Percentiles rank a stretch among this genome's conserved stretches.
Conservation (phyloP, 2,329 filamentous ascomycete species). For the Clonostachys sp. region DNA sequence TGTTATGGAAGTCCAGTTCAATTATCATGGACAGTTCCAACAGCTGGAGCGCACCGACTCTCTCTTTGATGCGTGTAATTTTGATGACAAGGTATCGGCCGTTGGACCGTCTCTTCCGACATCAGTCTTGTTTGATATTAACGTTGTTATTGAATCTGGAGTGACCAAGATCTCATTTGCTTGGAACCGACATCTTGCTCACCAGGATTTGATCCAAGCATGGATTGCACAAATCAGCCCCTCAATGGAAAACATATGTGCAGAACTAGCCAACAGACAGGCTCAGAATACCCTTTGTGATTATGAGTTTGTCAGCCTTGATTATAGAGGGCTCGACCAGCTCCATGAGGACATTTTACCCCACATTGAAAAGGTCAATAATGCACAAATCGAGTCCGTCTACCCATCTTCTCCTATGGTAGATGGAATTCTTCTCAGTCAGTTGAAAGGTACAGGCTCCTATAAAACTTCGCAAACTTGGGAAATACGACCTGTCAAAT, state of each 20-base stretch:
- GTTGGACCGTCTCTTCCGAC: slow-evolving; percentile 6
- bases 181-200: slow-evolving; percentile 33
- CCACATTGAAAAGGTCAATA: slow-evolving; percentile 15
- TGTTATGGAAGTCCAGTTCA: slow-evolving; percentile 41
- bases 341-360: slow-evolving; percentile 31
- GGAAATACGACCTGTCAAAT: slow-evolving; percentile 9
- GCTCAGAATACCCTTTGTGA: slow-evolving; percentile 36
- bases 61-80: slow-evolving; percentile 3
- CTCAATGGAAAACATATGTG: slow-evolving; percentile 30
- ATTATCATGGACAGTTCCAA: slow-evolving; percentile 31
- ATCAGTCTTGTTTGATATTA: slow-evolving; percentile 31
- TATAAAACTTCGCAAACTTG: slow-evolving; percentile 20
- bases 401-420: too few relatives aligned
- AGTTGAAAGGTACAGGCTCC: slow-evolving; percentile 19
- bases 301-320: slow-evolving; percentile 33
- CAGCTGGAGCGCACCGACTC: slow-evolving; percentile 12
- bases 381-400: slow-evolving; percentile 12
- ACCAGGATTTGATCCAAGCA: slow-evolving; percentile 30
- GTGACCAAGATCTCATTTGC: slow-evolving; percentile 36
- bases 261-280: slow-evolving; percentile 24
- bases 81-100: neutral
- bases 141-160: slow-evolving; percentile 36
- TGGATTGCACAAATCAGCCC: slow-evolving; percentile 38
- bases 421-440: too few relatives aligned
- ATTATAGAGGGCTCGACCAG: slow-evolving; percentile 29